Evolutionary conservation across 169 alveolate genomes (phyloP), one percentile per base, ranked within the genome.

Genomic region (Cryptosporidium baileyi): DNA sequence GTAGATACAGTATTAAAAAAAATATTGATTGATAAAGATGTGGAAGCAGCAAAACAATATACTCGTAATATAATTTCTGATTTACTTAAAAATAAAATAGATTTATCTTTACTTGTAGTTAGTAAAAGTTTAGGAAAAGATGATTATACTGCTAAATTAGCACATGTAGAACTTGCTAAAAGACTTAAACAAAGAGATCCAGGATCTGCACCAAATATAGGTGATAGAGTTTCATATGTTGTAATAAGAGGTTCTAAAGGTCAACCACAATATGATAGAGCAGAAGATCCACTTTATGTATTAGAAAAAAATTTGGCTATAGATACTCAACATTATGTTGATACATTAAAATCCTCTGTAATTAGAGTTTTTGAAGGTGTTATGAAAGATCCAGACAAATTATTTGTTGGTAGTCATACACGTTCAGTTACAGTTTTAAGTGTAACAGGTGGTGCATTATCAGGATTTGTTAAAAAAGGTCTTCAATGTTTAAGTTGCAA

Each of bases 121-220:
- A 96, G 99, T 5, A 98, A 98, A 92, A 96, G 98, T 2, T 92
- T 98, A 30, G 98, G 95, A 22, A 91, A 93, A 61, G 91, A 95
- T 82, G 97, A 96, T 57, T 98, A 98, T 88, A 97, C 94, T 59
- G 95, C 98, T 17, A 97, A 96, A 80, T 95, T 95, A 80, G 99
- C 99, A 9, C 99, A 98, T 92, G 99, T 97, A 13, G 99, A 97
- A 91, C 94, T 98, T 24, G 99, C 99, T 24, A 97, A 98, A 89
- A 97, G 96, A 91, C 94, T 98, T 96, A 92, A 96, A 80, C 91
- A 94, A 89, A 94, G 93, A 82, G 99, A 97, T 80, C 97, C 98
- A 8, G 97, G 97, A 13, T 94, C 96, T 11, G 99, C 99, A 1
- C 99, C 99, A 6, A 93, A 93, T 45, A 96, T 97, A 3, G 99